These are phyloP conservation scores for Suhomyces sp. DNA, from an alignment of 805 yeast genomes.

Conservation along the genomic window DNA sequence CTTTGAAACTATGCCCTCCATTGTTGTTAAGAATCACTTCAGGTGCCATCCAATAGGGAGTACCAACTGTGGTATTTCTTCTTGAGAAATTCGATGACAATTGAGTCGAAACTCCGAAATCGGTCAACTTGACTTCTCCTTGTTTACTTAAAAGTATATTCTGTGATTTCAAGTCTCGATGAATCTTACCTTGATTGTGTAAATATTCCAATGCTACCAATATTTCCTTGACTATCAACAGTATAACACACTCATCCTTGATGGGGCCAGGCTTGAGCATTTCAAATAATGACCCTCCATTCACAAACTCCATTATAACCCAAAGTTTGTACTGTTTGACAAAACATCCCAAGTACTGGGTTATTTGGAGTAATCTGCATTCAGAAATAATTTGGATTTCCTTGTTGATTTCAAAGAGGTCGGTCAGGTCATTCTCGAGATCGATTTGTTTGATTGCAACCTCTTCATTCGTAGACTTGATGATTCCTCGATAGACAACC, in stretches of 20 bases:
- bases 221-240: conserved; percentile 53
- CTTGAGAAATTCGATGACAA: conserved; percentile 42
- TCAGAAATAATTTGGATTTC: conserved; percentile 70
- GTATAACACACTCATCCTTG: conserved; percentile 50
- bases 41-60: conserved; percentile 68
- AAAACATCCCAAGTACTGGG: conserved; percentile 70
- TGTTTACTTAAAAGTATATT: conserved; percentile 35
- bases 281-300: conserved; percentile 75
- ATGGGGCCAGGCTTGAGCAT: conserved; percentile 60
- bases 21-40: conserved; percentile 58
- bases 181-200: conserved; percentile 76
- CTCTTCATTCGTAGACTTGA: conserved; percentile 40
- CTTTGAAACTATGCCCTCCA: conserved; percentile 55
- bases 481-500: conserved; percentile 64
- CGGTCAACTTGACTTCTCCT: conserved; percentile 46
- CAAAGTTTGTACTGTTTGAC: conserved; percentile 67
- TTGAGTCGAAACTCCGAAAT: conserved; percentile 47
- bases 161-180: conserved; percentile 48
- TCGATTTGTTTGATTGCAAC: conserved; percentile 70
- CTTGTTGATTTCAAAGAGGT: conserved; percentile 67
- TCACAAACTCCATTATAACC: conserved; percentile 80
- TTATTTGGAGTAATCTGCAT: conserved; percentile 61
- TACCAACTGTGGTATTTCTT: conserved; percentile 50
- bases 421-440: conserved; percentile 62
- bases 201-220: conserved; percentile 62